Evolutionary conservation across 306 rosid species (phyloP).

Genomic region (Crataegus laevigata): DNA sequence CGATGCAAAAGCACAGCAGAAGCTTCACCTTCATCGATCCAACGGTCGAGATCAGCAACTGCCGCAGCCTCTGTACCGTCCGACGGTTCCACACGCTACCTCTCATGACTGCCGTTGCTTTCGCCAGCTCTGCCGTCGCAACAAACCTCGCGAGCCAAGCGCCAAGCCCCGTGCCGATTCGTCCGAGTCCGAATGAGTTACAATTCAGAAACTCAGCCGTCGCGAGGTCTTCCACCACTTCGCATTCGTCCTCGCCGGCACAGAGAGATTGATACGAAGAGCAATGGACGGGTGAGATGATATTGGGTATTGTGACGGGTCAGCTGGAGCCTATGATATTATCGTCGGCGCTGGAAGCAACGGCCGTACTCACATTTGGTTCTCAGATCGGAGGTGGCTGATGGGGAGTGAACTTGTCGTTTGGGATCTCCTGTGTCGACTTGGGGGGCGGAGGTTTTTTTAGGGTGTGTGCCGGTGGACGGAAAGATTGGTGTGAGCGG

Average conservation of each 20-base stretch:
- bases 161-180: neutral
- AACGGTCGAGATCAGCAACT: conserved; percentile 41
- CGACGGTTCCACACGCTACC: conserved; percentile 62
- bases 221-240: neutral
- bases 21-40: conserved; percentile 77
- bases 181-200: neutral
- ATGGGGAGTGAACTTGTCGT: neutral
- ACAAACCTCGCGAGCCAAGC: neutral
- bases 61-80: conserved; percentile 57
- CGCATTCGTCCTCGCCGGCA: neutral
- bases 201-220: neutral
- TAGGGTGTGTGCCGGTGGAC: neutral
- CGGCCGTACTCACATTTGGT: neutral
- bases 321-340: neutral
- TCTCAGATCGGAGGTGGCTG: neutral
- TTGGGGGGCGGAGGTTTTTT: neutral
- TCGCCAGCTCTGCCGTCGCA: neutral
- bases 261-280: neutral
- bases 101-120: conserved; percentile 43
- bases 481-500: neutral
- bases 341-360: neutral
- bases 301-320: neutral
- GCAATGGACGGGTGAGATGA: conserved; percentile 6
- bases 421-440: neutral
- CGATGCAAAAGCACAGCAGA: conserved; percentile 55